Base-by-base conservation (phyloP, 768 basidiomycete genomes). In the Leccinellum albellum region DNA sequence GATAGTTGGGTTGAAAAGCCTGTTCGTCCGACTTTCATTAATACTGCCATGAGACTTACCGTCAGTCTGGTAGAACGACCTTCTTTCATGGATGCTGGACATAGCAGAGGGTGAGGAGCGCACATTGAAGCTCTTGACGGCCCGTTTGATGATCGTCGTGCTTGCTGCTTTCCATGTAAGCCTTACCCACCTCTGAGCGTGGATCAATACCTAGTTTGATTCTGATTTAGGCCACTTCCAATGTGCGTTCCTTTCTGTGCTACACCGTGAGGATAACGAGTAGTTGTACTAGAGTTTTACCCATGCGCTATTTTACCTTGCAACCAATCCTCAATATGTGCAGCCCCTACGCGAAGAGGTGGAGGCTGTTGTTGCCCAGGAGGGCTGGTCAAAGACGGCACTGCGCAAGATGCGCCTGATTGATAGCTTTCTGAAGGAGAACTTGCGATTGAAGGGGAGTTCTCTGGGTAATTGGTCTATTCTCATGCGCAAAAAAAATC, bases 111-210 rank as follows among this genome's bases (percentile, higher is more conserved):
- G 46, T 6, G 31, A 37, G 1, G 46, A 57, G 31, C 32, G 14
- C 20, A 56, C 40, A 1, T 4, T 31, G 17, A 6, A 29, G 15
- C 12, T 7, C 23, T 57, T 56, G 50, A 49, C 51, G 2, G 12
- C 4, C 5, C 51, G 53, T 32, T 21, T 53, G 12, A 12, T 53
- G 21, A 26, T 23, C 15, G 10, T 33, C 21, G 24, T 33, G 15
- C 45, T 53, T 42, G 44, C 44, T 10, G 42, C 42, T 12, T 23
- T 53, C 17, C 65, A 63, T 48, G 71, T 70, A 28, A 24, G 63
- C 44, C 4, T 17, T 6, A 8, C 1, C 20, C 13, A 21, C 4
- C 14, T 37, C 17, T 17, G 17, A 37, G 35, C n/a, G 17, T 37
- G 3, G 6, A n/a, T 37, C 3, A 37, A 37, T 37, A 37, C 13